Conservation (phyloP, 2,329 filamentous ascomycete species). For the Sporothrix phasma region DNA sequence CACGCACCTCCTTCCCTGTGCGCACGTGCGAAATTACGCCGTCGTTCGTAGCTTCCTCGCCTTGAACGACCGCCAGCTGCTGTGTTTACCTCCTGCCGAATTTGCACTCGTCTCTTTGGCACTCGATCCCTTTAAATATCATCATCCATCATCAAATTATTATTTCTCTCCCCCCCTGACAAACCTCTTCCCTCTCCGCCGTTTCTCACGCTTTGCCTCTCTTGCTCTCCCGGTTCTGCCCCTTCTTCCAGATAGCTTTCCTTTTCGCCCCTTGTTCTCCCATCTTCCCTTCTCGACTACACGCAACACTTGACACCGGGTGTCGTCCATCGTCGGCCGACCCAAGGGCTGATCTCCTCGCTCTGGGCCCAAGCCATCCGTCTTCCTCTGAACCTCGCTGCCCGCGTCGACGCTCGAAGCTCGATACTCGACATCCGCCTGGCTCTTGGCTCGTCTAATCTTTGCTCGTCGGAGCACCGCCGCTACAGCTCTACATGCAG, state of each 20-base stretch:
- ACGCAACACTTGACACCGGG: not conserved
- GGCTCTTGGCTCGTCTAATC: not conserved
- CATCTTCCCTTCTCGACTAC: not conserved
- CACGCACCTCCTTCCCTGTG: not conserved
- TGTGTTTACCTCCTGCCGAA: not conserved
- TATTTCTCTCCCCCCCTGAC: too few species aligned
- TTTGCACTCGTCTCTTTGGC: not conserved
- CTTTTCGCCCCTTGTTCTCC: not conserved
- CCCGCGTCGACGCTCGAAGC: not conserved
- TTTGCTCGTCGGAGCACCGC: not conserved
- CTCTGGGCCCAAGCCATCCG: not conserved
- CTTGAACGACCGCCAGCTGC: not conserved
- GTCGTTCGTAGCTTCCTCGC: not conserved
- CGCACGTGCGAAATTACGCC: too few species aligned
- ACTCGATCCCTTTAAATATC: not conserved
- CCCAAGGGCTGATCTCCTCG: not conserved
- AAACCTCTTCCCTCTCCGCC: not conserved
- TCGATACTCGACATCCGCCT: not conserved
- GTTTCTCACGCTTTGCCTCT: not conserved
- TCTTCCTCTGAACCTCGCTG: not conserved
- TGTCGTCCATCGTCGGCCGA: not conserved
- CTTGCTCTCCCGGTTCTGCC: not conserved
- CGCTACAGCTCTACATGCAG: constrained; percentile 6
- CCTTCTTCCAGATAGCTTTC: not conserved
- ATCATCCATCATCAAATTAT: not conserved